Evolutionary conservation across 768 basidiomycete species (phyloP).

Genomic region (Auriscalpium orientale): DNA sequence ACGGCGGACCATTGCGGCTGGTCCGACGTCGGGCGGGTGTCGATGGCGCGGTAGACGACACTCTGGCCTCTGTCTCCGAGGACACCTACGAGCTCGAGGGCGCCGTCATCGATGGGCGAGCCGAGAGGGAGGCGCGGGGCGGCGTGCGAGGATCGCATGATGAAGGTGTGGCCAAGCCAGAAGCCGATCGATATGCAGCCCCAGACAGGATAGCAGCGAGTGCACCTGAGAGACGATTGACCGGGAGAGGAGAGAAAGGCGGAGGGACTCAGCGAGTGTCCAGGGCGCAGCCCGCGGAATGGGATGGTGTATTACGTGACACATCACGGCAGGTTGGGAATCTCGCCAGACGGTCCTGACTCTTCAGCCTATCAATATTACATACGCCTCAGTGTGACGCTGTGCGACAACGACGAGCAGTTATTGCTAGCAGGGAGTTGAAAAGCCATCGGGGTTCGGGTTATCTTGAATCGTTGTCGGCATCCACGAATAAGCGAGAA

Average conservation of each 20-base stretch:
- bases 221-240: conserved; percentile 16
- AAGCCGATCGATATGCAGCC: conserved; percentile 4
- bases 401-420: too few species aligned
- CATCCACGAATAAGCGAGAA: too few species aligned
- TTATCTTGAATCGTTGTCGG: too few species aligned
- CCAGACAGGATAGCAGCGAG: conserved; percentile 14
- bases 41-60: conserved; percentile 85
- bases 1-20: conserved; percentile 70
- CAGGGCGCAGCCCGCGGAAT: too few species aligned
- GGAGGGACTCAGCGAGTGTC: conserved; percentile 20
- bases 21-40: conserved; percentile 29
- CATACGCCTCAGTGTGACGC: too few species aligned
- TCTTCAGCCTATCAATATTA: too few species aligned
- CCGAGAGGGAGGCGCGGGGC: conserved; percentile 47
- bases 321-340: too few species aligned
- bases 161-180: too few species aligned
- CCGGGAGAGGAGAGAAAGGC: conserved; percentile 22
- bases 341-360: too few species aligned
- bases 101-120: conserved; percentile 73
- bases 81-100: conserved; percentile 76
- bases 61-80: conserved; percentile 94
- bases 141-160: conserved; percentile 23
- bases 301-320: too few species aligned
- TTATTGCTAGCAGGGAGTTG: too few species aligned
- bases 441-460: too few species aligned